Conservation (phyloP, 768 basidiomycete genomes). For the Lactifluus subvellereus region DNA sequence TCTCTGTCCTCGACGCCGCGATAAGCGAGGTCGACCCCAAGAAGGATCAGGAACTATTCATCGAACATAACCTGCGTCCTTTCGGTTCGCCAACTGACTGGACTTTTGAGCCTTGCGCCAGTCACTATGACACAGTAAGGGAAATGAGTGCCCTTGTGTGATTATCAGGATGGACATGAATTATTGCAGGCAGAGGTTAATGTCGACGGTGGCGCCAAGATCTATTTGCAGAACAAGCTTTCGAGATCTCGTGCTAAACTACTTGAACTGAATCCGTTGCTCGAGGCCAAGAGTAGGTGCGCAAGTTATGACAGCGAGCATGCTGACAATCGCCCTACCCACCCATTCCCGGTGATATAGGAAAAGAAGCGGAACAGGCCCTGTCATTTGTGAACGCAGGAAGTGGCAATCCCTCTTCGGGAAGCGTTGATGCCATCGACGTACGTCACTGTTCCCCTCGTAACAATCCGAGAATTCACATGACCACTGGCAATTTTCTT, state of each 20-base stretch:
- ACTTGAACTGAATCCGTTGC: slow-evolving; percentile 51
- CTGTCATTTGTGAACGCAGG: slow-evolving; percentile 43
- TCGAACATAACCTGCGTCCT: slow-evolving; percentile 61
- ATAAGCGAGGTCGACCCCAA: slow-evolving; percentile 48
- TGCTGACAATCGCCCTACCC: slow-evolving; percentile 5
- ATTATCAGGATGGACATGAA: background rate
- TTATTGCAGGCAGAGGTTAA: slow-evolving; percentile 49
- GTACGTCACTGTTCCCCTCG: slow-evolving; percentile 38
- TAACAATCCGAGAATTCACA: slow-evolving; percentile 8
- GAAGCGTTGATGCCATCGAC: slow-evolving; percentile 51
- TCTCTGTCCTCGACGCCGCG: slow-evolving; percentile 41
- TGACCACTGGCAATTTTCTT: slow-evolving; percentile 7
- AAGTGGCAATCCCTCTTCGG: slow-evolving; percentile 43
- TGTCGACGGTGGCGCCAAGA: slow-evolving; percentile 63
- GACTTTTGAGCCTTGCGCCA: slow-evolving; percentile 68
- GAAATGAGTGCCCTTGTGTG: background rate
- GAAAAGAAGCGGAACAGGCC: slow-evolving; percentile 49
- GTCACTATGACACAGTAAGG: slow-evolving; percentile 71
- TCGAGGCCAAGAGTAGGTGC: slow-evolving; percentile 56
- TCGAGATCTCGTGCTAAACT: slow-evolving; percentile 53
- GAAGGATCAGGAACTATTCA: slow-evolving; percentile 66
- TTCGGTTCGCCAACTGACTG: slow-evolving; percentile 63
- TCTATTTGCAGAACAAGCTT: slow-evolving; percentile 77
- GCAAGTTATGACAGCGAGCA: slow-evolving; percentile 12
- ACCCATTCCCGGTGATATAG: slow-evolving; percentile 32